These are phyloP conservation scores for Scheffersomyces lignosus DNA, from an alignment of 805 yeast genomes.

Conservation along the genomic window DNA sequence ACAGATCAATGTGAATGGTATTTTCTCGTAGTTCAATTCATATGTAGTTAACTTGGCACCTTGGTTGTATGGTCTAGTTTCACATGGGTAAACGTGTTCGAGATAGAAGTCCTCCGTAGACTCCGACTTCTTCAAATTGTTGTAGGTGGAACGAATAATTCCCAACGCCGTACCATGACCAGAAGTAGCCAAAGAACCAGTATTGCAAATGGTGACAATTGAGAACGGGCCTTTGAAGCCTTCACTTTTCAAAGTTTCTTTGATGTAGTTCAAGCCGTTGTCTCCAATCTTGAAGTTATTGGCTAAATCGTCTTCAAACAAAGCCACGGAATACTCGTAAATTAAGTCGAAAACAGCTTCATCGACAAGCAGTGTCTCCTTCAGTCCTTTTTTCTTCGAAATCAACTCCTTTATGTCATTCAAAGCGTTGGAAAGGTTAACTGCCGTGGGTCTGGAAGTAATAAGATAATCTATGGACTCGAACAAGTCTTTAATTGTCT, in stretches of 20 bases:
- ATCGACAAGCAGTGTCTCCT: slow-evolving; percentile 26
- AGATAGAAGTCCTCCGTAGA: slow-evolving; percentile 46
- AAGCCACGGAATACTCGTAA: slow-evolving; percentile 46
- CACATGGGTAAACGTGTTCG: slow-evolving; percentile 79
- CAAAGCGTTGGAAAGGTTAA: slow-evolving; percentile 79
- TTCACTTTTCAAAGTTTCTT: slow-evolving; percentile 43
- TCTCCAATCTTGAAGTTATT: slow-evolving; percentile 79
- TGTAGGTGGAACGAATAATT: slow-evolving; percentile 71
- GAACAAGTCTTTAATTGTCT: slow-evolving; percentile 35
- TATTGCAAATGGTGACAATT: slow-evolving; percentile 89
- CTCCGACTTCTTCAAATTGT: slow-evolving; percentile 34
- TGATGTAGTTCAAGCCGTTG: slow-evolving; percentile 74
- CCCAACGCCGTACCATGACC: slow-evolving; percentile 98
- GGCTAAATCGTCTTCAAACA: slow-evolving; percentile 74
- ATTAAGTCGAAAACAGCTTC: slow-evolving; percentile 30
- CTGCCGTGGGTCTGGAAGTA: slow-evolving; percentile 92
- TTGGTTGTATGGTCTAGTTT: slow-evolving; percentile 95
- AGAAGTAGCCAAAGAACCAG: slow-evolving; percentile 95
- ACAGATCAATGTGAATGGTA: slow-evolving; percentile 86
- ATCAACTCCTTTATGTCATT: slow-evolving; percentile 45
- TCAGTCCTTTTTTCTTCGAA: slow-evolving; percentile 6
- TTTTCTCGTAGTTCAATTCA: slow-evolving; percentile 80
- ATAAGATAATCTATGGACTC: slow-evolving; percentile 63
- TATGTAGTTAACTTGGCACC: slow-evolving; percentile 93
- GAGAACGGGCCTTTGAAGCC: slow-evolving; percentile 66